Evolutionary conservation across 768 basidiomycete species (phyloP), one percentile per base, ranked within the genome.

Genomic region (Boletus rufocinnamomeus): DNA sequence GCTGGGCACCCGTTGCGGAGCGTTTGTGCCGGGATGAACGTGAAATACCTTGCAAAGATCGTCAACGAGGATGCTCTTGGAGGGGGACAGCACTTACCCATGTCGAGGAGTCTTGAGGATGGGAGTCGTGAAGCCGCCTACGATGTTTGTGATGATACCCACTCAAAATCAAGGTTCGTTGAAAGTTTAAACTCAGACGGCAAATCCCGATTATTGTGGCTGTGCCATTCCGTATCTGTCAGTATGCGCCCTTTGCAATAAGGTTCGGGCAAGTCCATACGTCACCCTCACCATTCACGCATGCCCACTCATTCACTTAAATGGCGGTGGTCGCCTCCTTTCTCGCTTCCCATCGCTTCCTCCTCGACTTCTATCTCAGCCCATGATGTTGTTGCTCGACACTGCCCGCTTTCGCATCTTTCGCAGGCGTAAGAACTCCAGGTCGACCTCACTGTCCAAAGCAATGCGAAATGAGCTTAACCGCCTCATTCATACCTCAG

Each of bases 11-110:
- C 50, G 93, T 88, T 69, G 85, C 89, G 66, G 94, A 91, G 75
- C 95, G 93, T 81, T 98, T 98, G 85, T 98, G 94, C 75, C 96
- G 85, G 70, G 95, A 96, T 64, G 94, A 86, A 70, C 96, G 90
- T 72, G 96, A 91, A 76, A 98, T 98, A 93, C 95, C 95, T 94
- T 67, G 34, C 6, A 54, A 54, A 64, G 19, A 57, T n/a, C 19
- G 43, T 70, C 25, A 69, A 32, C 30, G 14, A 8, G 1, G 57
- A 46, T 19, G 55, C 43, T 54, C 58, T 16, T 34, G 32, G 16
- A 35, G 43, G 25, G 55, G 59, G 63, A 68, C 76, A 76, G 73
- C 73, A 82, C 86, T 79, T 56, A 89, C 89, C 88, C 89, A 90
- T 91, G 78, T 78, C 79, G 80, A 79, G 77, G 69, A 78, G 84